Base-by-base conservation (phyloP, 108 stramenopile species). In the Cyclotella baltica region DNA sequence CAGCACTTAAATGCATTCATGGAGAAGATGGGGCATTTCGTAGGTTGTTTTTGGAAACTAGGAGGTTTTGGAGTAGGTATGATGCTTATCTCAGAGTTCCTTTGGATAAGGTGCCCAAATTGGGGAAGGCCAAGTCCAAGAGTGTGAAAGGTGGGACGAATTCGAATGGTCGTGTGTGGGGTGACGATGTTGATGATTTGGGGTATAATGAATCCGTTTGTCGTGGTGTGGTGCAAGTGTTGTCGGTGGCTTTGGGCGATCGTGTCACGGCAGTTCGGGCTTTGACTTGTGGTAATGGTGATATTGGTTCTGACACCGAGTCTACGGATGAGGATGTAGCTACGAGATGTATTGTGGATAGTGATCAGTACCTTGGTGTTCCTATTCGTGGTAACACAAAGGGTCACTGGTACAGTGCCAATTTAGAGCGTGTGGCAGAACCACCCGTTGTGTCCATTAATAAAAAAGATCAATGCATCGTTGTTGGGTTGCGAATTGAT, bases 21-120 rank as follows among this genome's bases (percentile, higher is more conserved):
- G 80, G 76, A 34, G 65, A 75, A 68, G 62, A 35, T 58, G 30
- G 77, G 22, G 79, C 90, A 0, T 95, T 95, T 70, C 73, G 84
- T 11, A 61, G 52, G 29, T 53, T 93, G 25, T 95, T 95, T 56
- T 76, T 93, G 76, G 80, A 81, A 56, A 79, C 78, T 2, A 68
- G 83, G 73, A 80, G 94, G 28, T 95, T 95, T 76, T 95, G 88
- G 87, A 79, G 80, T 48, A 78, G 89, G 40, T 91, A 87, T 77
- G 94, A 95, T 72, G 82, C 88, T 19, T 95, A 93, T 55, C 36
- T 93, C 5, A 80, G 76, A 22, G 62, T 95, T 33, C 88, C 86
- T 34, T 31, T 88, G 61, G 27, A 43, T n/a, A n/a, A 18, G 29
- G 53, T 83, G n/a, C 81, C 81, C 43, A 87, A 62, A 77, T 34